Base-by-base conservation (phyloP, 1,139 yeast species). In the Tardiomyces digboiensis region DNA sequence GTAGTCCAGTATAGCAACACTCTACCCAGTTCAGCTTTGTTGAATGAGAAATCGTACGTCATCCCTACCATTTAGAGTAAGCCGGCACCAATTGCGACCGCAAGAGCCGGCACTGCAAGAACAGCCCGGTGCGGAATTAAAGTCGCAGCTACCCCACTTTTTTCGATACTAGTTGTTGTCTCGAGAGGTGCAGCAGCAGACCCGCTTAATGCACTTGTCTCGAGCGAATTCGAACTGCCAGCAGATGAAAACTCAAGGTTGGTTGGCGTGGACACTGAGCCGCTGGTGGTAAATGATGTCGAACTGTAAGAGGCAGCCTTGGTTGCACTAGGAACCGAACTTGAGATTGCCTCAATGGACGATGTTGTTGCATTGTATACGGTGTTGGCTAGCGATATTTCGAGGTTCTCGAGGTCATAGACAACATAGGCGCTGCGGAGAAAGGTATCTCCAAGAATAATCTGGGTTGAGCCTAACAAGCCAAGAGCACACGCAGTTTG, bases 341-440 rank as follows among this genome's bases (percentile, higher is more conserved):
- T 8, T 10, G 19, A n/a, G 19, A 62, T 57, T 19, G 50, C 50
- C 43, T 54, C 55, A 22, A 62, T 45, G 38, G 54, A 49, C 14
- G 53, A 42, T 13, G 46, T 46, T 12, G 55, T 49, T 12, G 39
- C 46, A 42, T 50, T 46, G 42, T 21, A 45, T n/a, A 20, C 19
- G 19, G 52, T 43, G n/a, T 39, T 36, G 2, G 88, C 94, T 44
- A 86, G 47, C 0, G 79, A 76, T 20, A 85, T 66, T 56, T 78
- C 76, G 44, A 65, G 61, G 52, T 73, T 75, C 16, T 82, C 88
- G 49, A 82, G 65, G 60, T 85, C 87, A 54, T 74, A 84, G 38
- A 84, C 93, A 42, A 78, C 74, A 58, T 85, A 85, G 7, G 82
- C 86, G 44, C 74, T 69, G 46, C 84, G 70, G 54, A 85, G 64